Evolutionary conservation across 345 rosid species (phyloP).

Genomic region (Hibiscus tridactylites): DNA sequence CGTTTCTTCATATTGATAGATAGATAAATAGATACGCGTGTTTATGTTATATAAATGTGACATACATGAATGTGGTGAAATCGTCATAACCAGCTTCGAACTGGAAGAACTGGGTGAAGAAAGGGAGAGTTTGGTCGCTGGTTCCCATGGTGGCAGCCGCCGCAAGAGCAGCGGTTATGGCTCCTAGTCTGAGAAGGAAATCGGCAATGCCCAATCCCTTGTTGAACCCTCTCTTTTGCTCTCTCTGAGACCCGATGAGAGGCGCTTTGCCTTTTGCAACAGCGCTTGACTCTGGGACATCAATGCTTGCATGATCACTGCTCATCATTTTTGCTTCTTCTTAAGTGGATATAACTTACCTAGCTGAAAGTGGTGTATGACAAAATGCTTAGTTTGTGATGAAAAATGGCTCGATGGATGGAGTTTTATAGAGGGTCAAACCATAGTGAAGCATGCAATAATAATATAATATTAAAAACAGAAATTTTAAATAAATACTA

Average conservation of each 20-base stretch:
- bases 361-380: not conserved
- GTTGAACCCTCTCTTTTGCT: slow-evolving; percentile 25
- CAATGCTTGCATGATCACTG: slow-evolving; percentile 22
- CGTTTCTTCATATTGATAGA: not conserved
- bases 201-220: slow-evolving; percentile 67
- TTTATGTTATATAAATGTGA: not conserved
- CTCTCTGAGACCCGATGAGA: slow-evolving; percentile 19
- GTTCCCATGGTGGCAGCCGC: slow-evolving; percentile 63
- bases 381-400: slow-evolving; percentile 15
- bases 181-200: slow-evolving; percentile 58
- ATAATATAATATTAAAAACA: too few relatives aligned
- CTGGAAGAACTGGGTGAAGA: slow-evolving; percentile 85
- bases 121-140: slow-evolving; percentile 66
- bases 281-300: slow-evolving; percentile 39
- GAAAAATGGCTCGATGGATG: slow-evolving; percentile 5
- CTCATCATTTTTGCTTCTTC: slow-evolving; percentile 11
- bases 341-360: not conserved
- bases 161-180: slow-evolving; percentile 35
- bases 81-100: slow-evolving; percentile 79
- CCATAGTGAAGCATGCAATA: not conserved
- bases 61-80: slow-evolving; percentile 58
- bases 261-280: slow-evolving; percentile 40
- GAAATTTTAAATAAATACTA: not conserved
- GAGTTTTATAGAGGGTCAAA: slow-evolving; percentile 19
- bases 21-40: too few relatives aligned